Base-by-base conservation (phyloP, 208 protist genomes). In the Herpetomonas samuelpessoai region DNA sequence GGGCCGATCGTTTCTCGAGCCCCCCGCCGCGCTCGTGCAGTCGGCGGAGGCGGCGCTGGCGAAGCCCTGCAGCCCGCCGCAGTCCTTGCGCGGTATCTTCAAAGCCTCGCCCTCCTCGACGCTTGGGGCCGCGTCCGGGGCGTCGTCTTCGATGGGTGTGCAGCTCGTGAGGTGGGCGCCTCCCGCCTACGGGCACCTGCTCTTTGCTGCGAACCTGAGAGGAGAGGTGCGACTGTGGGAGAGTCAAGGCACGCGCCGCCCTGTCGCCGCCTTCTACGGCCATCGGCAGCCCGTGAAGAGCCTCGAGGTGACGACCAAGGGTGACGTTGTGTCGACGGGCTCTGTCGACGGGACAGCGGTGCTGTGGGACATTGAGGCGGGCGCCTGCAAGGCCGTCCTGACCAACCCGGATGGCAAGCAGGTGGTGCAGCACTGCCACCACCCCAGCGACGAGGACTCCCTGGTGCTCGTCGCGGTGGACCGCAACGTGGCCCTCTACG, bases 351-450 rank as follows among this genome's bases (percentile, higher is more conserved):
- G 89, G 26, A 86, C 77, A 14, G 75, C 93, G 7, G 81, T 75
- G n/a, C 21, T 91, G 49, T 99, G 98, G 97, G 98, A 99, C 66
- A 96, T 97, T 1, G 96, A 98, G 66, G 88, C 79, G 4, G 97
- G 86, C 21, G 62, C 45, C 7, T 79, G 83, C 61, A 47, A 85
- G 16, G 57, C 64, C 1, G 67, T 83, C 7, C 92, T 94, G 31
- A 91, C 68, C 2, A 97, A 85, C 64, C 57, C 68, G 0, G 83
- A 88, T 16, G 30, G 25, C 9, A 67, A 86, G 25, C 77, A 81
- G 0, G 82, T 84, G n/a, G 65, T 79, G 24, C 79, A 90, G 70
- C 88, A 94, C 50, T 52, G 79, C 16, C 83, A 91, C 65, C 88
- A 92, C 68, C 88, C 88, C 18, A 79, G 72, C 41, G 51, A 84